Percentiles rank a stretch among this genome's conserved stretches.
phyloP scores from a whole-genome alignment of 495 filamentous ascomycete genomes.

The Talaromyces wortmannii region DNA sequence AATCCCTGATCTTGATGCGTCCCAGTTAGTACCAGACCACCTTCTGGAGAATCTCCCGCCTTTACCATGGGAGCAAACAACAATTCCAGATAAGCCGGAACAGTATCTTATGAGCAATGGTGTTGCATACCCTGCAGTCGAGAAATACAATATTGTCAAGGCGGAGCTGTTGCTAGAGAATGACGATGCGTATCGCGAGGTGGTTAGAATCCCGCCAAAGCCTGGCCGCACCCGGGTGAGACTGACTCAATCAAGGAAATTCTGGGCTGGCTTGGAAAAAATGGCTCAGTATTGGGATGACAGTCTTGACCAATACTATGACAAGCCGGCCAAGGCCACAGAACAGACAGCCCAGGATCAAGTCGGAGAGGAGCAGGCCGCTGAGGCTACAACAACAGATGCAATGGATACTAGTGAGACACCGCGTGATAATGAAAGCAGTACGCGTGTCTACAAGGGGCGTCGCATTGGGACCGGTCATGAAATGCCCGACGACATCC shows the following conservation, averaged over 20 bases:
- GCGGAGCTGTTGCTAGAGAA: constrained; percentile 50
- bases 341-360: constrained; percentile 9
- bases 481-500: constrained; percentile 71
- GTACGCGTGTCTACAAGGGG: constrained; percentile 32
- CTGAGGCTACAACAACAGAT: background rate
- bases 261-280: constrained; percentile 51
- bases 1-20: constrained; percentile 30
- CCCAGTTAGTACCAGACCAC: constrained; percentile 36
- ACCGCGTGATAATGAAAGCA: constrained; percentile 2
- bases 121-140: constrained; percentile 34
- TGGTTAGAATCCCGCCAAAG: constrained; percentile 33
- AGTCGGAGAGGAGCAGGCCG: background rate
- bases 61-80: constrained; percentile 31
- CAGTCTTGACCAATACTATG: constrained; percentile 48
- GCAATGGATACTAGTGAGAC: background rate
- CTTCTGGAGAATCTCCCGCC: constrained; percentile 34
- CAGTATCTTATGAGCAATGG: constrained; percentile 40
- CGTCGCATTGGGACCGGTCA: constrained; percentile 55
- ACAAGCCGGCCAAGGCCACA: constrained; percentile 22
- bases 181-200: constrained; percentile 47
- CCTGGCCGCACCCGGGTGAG: constrained; percentile 35
- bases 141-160: constrained; percentile 39
- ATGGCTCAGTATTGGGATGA: constrained; percentile 61
- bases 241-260: constrained; percentile 50
- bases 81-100: constrained; percentile 7